These are phyloP conservation scores for Pezicula carpinea DNA, from an alignment of 2,329 filamentous ascomycete genomes.

Conservation along the genomic window DNA sequence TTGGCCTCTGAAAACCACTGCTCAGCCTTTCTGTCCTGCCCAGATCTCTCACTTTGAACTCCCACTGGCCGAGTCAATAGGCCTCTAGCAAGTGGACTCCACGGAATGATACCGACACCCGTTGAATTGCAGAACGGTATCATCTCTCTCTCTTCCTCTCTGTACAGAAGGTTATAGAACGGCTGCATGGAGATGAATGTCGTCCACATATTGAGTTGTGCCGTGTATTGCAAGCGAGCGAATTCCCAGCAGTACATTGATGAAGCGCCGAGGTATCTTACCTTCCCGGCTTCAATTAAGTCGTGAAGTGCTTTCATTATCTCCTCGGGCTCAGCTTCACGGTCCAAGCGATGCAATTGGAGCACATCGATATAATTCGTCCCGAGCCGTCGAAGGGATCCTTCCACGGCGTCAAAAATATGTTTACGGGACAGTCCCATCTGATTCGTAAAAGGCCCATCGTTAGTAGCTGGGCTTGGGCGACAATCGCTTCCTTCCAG, in stretches of 20 bases:
- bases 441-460: neutral
- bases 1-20: neutral
- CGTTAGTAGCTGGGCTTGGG: conserved; percentile 4
- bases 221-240: conserved; percentile 43
- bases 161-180: conserved; percentile 47
- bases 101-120: conserved; percentile 37
- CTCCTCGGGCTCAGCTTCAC: conserved; percentile 46
- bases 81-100: conserved; percentile 31
- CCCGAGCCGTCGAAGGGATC: conserved; percentile 48
- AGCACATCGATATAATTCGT: conserved; percentile 55
- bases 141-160: conserved; percentile 51
- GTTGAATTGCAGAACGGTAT: conserved; percentile 38
- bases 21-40: neutral
- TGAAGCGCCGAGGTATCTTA: conserved; percentile 49
- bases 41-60: neutral
- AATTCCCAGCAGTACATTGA: conserved; percentile 46
- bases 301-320: conserved; percentile 60
- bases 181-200: conserved; percentile 56
- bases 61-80: conserved; percentile 26
- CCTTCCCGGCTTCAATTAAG: conserved; percentile 51
- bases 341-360: conserved; percentile 56
- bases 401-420: conserved; percentile 62
- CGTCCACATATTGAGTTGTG: conserved; percentile 49
- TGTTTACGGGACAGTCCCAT: conserved; percentile 55
- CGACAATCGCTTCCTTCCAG: conserved; percentile 15